phyloP scores from a whole-genome alignment of 768 basidiomycete genomes.

The Suillus subaureus region DNA sequence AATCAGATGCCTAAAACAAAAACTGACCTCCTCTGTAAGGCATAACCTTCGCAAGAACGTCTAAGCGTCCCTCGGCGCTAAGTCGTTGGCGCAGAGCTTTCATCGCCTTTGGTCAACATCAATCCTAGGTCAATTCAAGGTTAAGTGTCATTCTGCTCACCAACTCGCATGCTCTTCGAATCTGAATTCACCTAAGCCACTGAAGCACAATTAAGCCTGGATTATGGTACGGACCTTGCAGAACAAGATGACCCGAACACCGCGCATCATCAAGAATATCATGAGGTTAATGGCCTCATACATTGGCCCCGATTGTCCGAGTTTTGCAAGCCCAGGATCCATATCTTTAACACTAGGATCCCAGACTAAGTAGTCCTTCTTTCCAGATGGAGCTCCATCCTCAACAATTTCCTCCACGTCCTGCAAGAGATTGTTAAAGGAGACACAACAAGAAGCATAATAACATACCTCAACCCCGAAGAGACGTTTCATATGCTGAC shows the following conservation, averaged over 20 bases:
- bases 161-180: conserved; percentile 80
- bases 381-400: conserved; percentile 82
- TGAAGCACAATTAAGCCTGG: neutral
- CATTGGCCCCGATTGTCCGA: conserved; percentile 61
- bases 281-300: conserved; percentile 72
- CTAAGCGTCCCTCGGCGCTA: conserved; percentile 71
- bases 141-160: conserved; percentile 40
- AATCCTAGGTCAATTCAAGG: neutral
- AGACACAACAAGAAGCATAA: neutral
- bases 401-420: conserved; percentile 70
- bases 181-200: conserved; percentile 41
- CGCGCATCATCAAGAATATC: conserved; percentile 80
- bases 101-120: conserved; percentile 60
- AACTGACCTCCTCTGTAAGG: conserved; percentile 79
- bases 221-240: conserved; percentile 59
- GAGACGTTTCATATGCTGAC: conserved; percentile 72
- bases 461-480: conserved; percentile 58
- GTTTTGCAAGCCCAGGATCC: conserved; percentile 52
- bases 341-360: conserved; percentile 45
- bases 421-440: conserved; percentile 21
- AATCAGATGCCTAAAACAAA: neutral
- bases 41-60: conserved; percentile 76
- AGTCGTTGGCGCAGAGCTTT: conserved; percentile 72
- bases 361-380: conserved; percentile 84
- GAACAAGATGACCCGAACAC: conserved; percentile 84